phyloP scores from a whole-genome alignment of 148 eudicot species.

The Polygonum aviculare region DNA sequence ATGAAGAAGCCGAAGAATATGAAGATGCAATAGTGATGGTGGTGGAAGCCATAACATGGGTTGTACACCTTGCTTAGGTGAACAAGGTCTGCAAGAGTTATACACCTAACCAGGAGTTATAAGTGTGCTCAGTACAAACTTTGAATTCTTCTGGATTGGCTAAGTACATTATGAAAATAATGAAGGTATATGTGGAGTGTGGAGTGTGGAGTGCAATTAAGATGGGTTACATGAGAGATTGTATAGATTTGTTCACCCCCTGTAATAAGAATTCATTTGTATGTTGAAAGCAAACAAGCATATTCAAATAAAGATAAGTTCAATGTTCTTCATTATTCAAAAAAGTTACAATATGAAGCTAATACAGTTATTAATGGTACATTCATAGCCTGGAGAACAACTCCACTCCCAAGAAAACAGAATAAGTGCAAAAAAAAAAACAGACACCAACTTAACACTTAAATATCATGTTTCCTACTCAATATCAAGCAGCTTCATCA shows the following conservation, averaged over 20 bases:
- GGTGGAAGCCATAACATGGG: background rate
- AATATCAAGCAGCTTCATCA: background rate
- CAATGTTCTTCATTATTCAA: background rate
- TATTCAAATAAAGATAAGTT: background rate
- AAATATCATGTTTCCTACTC: too few relatives aligned
- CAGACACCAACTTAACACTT: too few relatives aligned
- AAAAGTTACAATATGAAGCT: background rate
- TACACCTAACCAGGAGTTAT: background rate
- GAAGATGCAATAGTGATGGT: background rate
- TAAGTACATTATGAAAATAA: background rate
- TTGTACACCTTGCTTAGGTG: constrained; percentile 1
- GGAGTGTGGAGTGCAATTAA: background rate
- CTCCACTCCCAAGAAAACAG: too few relatives aligned
- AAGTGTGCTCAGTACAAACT: background rate
- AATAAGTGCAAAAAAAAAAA: too few relatives aligned
- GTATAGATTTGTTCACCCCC: background rate
- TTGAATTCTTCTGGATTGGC: background rate
- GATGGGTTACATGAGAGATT: background rate
- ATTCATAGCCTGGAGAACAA: background rate
- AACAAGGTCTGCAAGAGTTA: background rate
- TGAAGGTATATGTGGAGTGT: too few relatives aligned
- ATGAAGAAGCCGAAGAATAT: constrained; percentile 10
- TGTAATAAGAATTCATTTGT: background rate
- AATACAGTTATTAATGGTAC: background rate
- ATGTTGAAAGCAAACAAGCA: too few relatives aligned